Evolutionary conservation across 306 rosid genomes (phyloP), one percentile per base, ranked within the genome.

Genomic region (Casuarina glauca): DNA sequence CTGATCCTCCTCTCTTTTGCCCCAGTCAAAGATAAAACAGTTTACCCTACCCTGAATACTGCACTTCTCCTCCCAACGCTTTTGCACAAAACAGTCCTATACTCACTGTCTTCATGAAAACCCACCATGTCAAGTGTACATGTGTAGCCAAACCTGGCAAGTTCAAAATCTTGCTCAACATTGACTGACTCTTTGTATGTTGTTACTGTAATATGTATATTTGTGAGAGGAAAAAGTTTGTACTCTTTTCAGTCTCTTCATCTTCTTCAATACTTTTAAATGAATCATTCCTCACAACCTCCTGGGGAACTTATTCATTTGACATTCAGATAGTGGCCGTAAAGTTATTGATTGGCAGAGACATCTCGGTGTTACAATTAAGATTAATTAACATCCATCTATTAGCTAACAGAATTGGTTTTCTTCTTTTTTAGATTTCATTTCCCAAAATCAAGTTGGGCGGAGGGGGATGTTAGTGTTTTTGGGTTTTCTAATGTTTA

Each of bases 381-480:
- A 20, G 13, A 20, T 70, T n/a, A 0, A 42, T 39, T 70, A 41
- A 19, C 74, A 19, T 70, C 48, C 20, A 13, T 70, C 26, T 11
- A 38, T 38, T 36, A 57, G 64, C 64, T 57, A 48, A 43, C 64
- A 6, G 35, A 52, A 60, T 5, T 55, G 36, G 17, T 67, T 58
- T 42, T 64, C 6, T 53, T 71, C 52, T 38, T 51, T 51, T 2
- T 7, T 38, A 36, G 53, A 26, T 39, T 41, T 9, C 9, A 48
- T 64, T 66, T 39, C 17, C 10, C 26, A 16, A 66, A 66, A 39
- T 41, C 48, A 17, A 41, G 70, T 46, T 17, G 20, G 32, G 45
- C 49, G 41, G 48, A 66, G 46, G 46, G 42, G 49, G 49, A 10
- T 32, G 64, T 66, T 12, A 70, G 49, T 53, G 20, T 69, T 78